Evolutionary conservation across 169 alveolate genomes (phyloP), one percentile per base, ranked within the genome.

Genomic region (Plasmodium inui): DNA sequence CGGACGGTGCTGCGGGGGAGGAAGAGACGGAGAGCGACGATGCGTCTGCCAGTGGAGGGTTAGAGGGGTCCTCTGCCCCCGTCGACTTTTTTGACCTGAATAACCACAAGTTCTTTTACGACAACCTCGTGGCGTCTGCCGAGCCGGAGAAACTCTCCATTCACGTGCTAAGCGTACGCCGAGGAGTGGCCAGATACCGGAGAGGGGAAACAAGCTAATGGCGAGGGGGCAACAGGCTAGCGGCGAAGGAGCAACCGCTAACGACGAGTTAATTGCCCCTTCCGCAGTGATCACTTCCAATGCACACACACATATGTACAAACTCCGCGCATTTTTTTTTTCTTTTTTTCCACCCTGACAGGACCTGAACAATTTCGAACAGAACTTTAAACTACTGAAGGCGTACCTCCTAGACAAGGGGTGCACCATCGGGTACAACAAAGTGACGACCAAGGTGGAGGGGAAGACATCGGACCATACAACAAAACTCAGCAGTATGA

Each of bases 361-460:
- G 94, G 94, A 88, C 78, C 30, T 88, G 26, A 76, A 57, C 81
- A 53, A 88, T 61, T 88, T 88, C 37, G 94, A 88, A 30, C 67
- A 19, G 17, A 88, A 78, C 44, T 70, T 78, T 76, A 76, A 44
- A 30, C 46, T 78, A 32, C 17, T 88, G 19, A 88, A 88, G 71
- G 94, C 61, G 34, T 88, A 88, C 53, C 32, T 88, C 12, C 44
- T 34, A 34, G 89, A 88, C 9, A 88, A 79, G 34, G 94, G 94
- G 32, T 88, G 86, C 50, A 88, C 89, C 1, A 22, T 39, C 12
- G 86, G 94, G 30, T 76, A 88, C 44, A 79, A 79, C 50, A 88
- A 88, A 26, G 26, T 78, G 61, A 17, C 46, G 10, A 0, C 46
- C 79, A 22, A 61, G 79, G 55, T 1, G 78, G 79, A 22, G n/a